Evolutionary conservation across 2,329 filamentous ascomycete species (phyloP), one percentile per base, ranked within the genome.

Genomic region (Boeremia exigua): DNA sequence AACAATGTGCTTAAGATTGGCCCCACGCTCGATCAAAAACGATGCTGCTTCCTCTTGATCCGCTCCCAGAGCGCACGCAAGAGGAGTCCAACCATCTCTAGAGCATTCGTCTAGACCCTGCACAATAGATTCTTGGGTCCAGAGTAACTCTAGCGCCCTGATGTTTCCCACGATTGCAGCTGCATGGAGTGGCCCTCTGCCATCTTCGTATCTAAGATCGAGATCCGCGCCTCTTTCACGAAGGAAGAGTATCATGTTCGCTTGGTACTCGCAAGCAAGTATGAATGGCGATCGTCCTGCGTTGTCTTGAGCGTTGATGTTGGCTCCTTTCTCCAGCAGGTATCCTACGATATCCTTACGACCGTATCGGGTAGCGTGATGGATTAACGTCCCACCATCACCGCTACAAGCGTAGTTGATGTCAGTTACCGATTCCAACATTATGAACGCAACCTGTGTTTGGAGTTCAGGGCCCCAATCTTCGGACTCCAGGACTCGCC

Each of bases 271-370:
- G 39, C 59, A 61, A 8, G 59, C 58, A 1, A 62, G 6, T 4
- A 67, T 52, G 34, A 68, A 57, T 6, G 66, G 64, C 2, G 62
- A 65, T 9, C 51, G 40, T 6, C 61, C 61, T 25, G 42, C 43
- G 9, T 48, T 28, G 34, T 60, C 49, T 2, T 15, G 45, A 6
- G 54, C 46, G 34, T 67, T 58, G 15, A 67, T 54, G 44, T 64
- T 44, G 14, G 54, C 54, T n/a, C 80, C 17, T 81, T 83, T 17
- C 80, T 96, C 19, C 90, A 96, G 74, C 86, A 92, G 48, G 89
- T 96, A 76, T 87, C 96, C 68, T 85, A 90, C 58, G 82, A 83
- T 58, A 82, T 96, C 32, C 88, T 87, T 66, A 83, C 84, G 43
- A 9, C 56, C 47, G 19, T 57, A 42, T 6, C 57, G 38, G 6